Conservation (phyloP, 306 rosid species). For the Styphnolobium japonicum region DNA sequence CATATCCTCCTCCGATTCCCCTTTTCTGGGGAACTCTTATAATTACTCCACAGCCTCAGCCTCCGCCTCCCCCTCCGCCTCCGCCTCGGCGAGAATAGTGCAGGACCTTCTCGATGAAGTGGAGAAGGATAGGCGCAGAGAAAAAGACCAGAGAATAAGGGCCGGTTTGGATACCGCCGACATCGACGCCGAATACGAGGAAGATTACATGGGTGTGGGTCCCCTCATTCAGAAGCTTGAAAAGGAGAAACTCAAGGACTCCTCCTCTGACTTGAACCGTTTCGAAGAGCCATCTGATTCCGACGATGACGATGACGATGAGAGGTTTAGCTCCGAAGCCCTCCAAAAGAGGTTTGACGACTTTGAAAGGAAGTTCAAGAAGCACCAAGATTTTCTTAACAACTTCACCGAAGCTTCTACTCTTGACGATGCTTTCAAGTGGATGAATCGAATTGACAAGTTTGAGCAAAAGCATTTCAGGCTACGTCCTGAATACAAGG, state of each 20-base stretch:
- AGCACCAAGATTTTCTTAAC: slow-evolving; percentile 63
- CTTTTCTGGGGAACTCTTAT: slow-evolving; percentile 11
- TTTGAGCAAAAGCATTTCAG: slow-evolving; percentile 76
- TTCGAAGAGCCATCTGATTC: slow-evolving; percentile 83
- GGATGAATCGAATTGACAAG: slow-evolving; percentile 77
- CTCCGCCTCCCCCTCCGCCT: not conserved
- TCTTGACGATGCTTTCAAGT: slow-evolving; percentile 76
- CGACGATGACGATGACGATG: slow-evolving; percentile 75
- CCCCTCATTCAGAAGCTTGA: slow-evolving; percentile 68
- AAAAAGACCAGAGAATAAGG: slow-evolving; percentile 49
- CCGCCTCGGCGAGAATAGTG: slow-evolving; percentile 20
- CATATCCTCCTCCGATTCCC: not conserved
- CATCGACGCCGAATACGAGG: slow-evolving; percentile 53
- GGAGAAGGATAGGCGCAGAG: slow-evolving; percentile 65
- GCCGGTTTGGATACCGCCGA: slow-evolving; percentile 63
- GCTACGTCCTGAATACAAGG: slow-evolving; percentile 72
- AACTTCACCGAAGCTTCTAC: slow-evolving; percentile 55
- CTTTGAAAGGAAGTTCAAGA: slow-evolving; percentile 64
- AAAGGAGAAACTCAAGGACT: slow-evolving; percentile 45
- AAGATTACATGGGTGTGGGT: slow-evolving; percentile 68
- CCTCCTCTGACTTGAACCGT: slow-evolving; percentile 23
- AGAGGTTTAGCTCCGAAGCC: slow-evolving; percentile 42
- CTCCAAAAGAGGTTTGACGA: slow-evolving; percentile 33
- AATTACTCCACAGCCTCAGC: slow-evolving; percentile 42
- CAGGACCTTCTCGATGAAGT: slow-evolving; percentile 58